Evolutionary conservation across 2,329 filamentous ascomycete species (phyloP), one percentile per base, ranked within the genome.

Genomic region (Colletotrichum sp.): DNA sequence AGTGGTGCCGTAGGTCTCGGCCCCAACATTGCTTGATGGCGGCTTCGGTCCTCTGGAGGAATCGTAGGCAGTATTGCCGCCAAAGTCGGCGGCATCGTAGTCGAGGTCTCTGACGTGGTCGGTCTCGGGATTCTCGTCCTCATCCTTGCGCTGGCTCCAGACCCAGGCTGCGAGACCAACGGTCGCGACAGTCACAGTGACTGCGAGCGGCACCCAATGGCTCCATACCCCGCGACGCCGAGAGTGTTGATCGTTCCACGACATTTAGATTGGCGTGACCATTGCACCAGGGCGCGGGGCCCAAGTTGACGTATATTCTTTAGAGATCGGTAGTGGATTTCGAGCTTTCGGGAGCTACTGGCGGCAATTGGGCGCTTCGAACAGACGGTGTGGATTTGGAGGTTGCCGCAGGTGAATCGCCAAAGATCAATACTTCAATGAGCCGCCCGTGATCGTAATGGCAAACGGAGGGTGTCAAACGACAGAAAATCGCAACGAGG

Each of bases 121-220:
- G 77, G 90, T 88, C 77, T 92, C 89, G 73, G 91, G 90, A 69
- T 92, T 90, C 32, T 96, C 93, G 69, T 95, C 93, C 75, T 93
- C 91, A 79, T 95, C 93, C 81, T 90, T 92, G 81, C 95, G 93
- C 86, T 98, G 96, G 84, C 94, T 98, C 96, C 96, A 98, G 76
- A 96, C 92, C 96, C 96, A 99, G 73, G 95, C 95, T 68, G 93
- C 96, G 64, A 98, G 87, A 39, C 96, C 96, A 71, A 95, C 93
- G 26, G 96, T 95, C 76, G 96, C 96, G 80, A 98, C 92, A 63
- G 95, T 96, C 75, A 98, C 92, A 66, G 96, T 98, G 78, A 98
- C 86, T 79, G 93, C 93, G 72, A 99, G 90, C 77, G 96, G 96
- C 76, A 98, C 92, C 95, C 96, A 98, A 87, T 98, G 96, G 82